A percentile compares a stretch with the other conserved stretches of the same genome.
Evolutionary conservation across 345 rosid species (phyloP).

Genomic region (Salix udensis): DNA sequence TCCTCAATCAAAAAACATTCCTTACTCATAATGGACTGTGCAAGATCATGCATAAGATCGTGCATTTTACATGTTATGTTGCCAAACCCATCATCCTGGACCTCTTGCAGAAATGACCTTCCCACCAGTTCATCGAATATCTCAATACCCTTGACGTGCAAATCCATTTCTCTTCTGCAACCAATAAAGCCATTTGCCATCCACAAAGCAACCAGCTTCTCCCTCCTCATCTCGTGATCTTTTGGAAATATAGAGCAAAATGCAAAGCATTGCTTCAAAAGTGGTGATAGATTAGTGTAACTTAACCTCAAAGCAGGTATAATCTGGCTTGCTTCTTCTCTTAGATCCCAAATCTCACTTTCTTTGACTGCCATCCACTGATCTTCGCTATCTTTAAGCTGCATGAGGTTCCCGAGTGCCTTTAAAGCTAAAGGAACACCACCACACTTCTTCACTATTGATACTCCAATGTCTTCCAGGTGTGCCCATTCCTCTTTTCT

Average conservation of each 20-base stretch:
- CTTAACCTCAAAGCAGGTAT: slow-evolving; percentile 2
- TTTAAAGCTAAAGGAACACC: slow-evolving; percentile 11
- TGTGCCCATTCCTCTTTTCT: neutral
- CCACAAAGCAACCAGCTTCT: slow-evolving; percentile 16
- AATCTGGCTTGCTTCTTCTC: neutral
- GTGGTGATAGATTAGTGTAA: neutral
- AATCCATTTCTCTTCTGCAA: neutral
- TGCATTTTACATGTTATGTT: slow-evolving; percentile 17
- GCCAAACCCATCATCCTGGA: neutral
- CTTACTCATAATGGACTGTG: neutral
- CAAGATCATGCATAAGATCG: slow-evolving; percentile 25
- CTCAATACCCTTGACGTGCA: slow-evolving; percentile 14
- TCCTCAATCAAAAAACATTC: too few species aligned
- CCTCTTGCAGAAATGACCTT: slow-evolving; percentile 18
- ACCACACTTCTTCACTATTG: slow-evolving; percentile 10
- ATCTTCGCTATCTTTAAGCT: neutral
- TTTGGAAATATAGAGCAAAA: slow-evolving; percentile 2
- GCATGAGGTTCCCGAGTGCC: slow-evolving; percentile 11
- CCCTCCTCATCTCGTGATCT: neutral
- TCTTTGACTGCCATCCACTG: slow-evolving; percentile 10
- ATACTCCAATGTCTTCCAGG: slow-evolving; percentile 5
- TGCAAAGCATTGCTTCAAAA: slow-evolving; percentile 2
- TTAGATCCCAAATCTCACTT: slow-evolving; percentile 14
- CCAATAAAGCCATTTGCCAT: slow-evolving; percentile 28
- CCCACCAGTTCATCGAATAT: slow-evolving; percentile 11